Evolutionary conservation across 495 filamentous ascomycete species (phyloP).

Genomic region (Amniculicola lignicola): DNA sequence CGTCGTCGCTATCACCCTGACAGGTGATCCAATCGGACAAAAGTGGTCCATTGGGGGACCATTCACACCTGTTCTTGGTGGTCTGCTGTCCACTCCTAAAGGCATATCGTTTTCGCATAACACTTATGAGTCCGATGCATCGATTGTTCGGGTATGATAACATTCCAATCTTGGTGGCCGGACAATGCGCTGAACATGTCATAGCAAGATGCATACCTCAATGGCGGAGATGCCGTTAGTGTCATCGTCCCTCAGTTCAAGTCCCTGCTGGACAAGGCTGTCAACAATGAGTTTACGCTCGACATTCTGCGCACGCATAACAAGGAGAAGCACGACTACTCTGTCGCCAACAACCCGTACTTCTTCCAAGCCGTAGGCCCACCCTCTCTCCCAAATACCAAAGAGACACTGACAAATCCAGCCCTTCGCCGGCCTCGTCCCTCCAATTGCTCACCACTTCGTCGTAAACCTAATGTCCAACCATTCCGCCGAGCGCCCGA

Average conservation of each 20-base stretch:
- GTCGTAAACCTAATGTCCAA: conserved; percentile 34
- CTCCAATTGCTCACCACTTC: conserved; percentile 9
- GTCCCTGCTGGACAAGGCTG: background rate
- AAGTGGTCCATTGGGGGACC: conserved; percentile 11
- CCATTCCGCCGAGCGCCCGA: conserved; percentile 34
- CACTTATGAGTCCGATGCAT: conserved; percentile 12
- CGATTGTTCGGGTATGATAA: conserved; percentile 1
- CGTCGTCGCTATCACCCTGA: conserved; percentile 1
- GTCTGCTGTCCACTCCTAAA: background rate
- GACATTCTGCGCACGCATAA: conserved; percentile 6
- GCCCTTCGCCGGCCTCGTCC: conserved; percentile 12
- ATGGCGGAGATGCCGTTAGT: conserved; percentile 5
- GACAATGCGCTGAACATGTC: background rate
- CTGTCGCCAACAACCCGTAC: conserved; percentile 4
- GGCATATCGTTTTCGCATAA: conserved; percentile 8
- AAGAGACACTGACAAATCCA: background rate
- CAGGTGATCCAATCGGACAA: conserved; percentile 1
- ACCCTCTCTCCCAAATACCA: background rate
- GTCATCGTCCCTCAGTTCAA: background rate
- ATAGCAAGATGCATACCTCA: conserved; percentile 6
- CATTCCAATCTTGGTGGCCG: background rate
- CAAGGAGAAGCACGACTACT: conserved; percentile 9
- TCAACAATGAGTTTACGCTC: conserved; percentile 2
- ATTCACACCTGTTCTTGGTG: conserved; percentile 1
- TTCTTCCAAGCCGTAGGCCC: conserved; percentile 9